Conservation (phyloP, 2,329 filamentous ascomycete genomes). For the Botrytis byssoidea region DNA sequence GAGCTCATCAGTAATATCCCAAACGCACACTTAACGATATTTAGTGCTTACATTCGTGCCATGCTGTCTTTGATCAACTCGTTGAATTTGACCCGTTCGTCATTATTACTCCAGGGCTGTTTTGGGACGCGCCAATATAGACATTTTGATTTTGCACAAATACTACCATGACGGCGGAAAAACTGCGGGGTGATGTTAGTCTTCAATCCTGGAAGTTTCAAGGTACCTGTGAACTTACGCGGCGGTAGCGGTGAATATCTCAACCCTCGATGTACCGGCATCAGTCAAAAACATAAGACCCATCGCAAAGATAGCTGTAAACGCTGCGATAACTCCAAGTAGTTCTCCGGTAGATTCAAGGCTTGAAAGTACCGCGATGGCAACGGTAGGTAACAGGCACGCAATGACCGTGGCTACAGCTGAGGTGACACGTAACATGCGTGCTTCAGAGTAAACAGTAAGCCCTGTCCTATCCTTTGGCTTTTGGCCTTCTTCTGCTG, state of each 20-base stretch:
- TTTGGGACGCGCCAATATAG: background rate
- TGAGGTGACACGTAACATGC: slow-evolving; percentile 24
- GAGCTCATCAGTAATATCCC: background rate
- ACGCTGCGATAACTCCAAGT: slow-evolving; percentile 26
- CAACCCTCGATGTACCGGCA: slow-evolving; percentile 24
- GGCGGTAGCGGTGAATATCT: slow-evolving; percentile 33
- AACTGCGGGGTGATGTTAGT: slow-evolving; percentile 20
- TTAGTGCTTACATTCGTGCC: background rate
- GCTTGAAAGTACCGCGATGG: slow-evolving; percentile 28
- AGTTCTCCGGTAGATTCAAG: slow-evolving; percentile 18
- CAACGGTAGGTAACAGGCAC: slow-evolving; percentile 27
- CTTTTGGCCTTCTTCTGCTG: background rate
- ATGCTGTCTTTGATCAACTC: background rate
- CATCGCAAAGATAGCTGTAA: slow-evolving; percentile 27
- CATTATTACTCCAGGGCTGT: background rate
- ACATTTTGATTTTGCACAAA: slow-evolving; percentile 29
- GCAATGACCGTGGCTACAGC: slow-evolving; percentile 27
- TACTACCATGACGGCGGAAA: slow-evolving; percentile 30
- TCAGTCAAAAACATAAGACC: slow-evolving; percentile 27
- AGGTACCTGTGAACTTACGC: slow-evolving; percentile 27
- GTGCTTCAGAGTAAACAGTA: slow-evolving; percentile 12
- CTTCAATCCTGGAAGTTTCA: background rate
- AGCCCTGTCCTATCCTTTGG: background rate
- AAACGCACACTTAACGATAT: background rate
- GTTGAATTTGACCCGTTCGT: background rate